phyloP scores from a whole-genome alignment of 1,284 basidiomycete genomes.

The Anthracocystis walkeri region DNA sequence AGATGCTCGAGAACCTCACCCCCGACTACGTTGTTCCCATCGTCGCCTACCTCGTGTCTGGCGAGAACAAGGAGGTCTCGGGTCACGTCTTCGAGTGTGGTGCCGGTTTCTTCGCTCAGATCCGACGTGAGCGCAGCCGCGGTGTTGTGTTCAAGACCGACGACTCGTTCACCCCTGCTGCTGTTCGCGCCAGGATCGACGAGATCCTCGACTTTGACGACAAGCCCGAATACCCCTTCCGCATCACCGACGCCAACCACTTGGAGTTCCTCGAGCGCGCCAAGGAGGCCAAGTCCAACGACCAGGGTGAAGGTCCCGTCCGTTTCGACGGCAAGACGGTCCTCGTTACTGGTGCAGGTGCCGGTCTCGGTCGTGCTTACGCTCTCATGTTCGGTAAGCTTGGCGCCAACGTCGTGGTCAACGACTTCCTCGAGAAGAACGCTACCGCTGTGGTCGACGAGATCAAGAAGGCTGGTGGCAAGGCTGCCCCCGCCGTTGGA shows the following conservation, averaged over 20 bases:
- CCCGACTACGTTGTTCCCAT: constrained; percentile 95
- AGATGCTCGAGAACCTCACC: constrained; percentile 91
- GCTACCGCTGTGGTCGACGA: constrained; percentile 88
- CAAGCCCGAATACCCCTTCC: constrained; percentile 78
- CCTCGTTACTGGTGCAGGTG: constrained; percentile 82
- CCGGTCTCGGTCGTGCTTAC: constrained; percentile 84
- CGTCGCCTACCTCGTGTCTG: constrained; percentile 66
- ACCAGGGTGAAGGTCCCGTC: constrained; percentile 78
- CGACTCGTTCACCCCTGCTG: constrained; percentile 90
- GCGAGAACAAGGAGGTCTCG: constrained; percentile 74
- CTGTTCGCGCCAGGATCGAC: constrained; percentile 72
- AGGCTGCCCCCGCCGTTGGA: constrained; percentile 84
- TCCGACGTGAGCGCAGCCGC: constrained; percentile 91
- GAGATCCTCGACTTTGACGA: constrained; percentile 85
- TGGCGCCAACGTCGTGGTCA: constrained; percentile 96
- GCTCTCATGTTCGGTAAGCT: constrained; percentile 89
- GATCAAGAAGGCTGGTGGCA: constrained; percentile 86
- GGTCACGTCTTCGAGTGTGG: constrained; percentile 94
- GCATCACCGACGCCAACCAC: constrained; percentile 75
- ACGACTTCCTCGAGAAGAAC: constrained; percentile 89
- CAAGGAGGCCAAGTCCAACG: constrained; percentile 78
- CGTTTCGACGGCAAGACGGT: constrained; percentile 90
- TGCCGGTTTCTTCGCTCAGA: constrained; percentile 90
- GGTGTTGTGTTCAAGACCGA: constrained; percentile 91
- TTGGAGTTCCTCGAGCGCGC: constrained; percentile 79